Conservation (phyloP, 176 grass and related monocot species). For the Chloris gayana region DNA sequence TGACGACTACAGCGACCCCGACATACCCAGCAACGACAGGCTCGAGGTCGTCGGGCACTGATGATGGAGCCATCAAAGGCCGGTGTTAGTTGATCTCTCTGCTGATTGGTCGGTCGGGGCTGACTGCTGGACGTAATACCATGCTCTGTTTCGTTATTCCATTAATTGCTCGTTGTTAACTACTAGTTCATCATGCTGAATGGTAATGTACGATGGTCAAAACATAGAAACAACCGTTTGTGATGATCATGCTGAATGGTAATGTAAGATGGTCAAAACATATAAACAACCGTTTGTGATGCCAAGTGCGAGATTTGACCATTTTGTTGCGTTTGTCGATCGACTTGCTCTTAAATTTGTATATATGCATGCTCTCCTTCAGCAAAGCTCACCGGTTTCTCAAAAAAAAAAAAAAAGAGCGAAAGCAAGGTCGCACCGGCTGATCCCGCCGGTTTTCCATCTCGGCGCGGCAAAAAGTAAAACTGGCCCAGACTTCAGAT, state of each 20-base stretch:
- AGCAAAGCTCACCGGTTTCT: no score
- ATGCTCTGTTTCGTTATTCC: neutral
- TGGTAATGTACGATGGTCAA: neutral
- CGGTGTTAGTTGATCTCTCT: neutral
- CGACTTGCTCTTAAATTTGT: neutral
- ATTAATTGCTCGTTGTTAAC: slow-evolving; percentile 11
- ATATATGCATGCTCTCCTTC: no score
- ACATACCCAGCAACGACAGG: slow-evolving; percentile 37
- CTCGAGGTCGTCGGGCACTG: slow-evolving; percentile 68
- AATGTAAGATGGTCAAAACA: no score
- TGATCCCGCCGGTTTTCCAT: no score
- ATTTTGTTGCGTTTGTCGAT: no score
- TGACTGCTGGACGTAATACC: neutral
- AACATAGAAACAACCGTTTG: neutral
- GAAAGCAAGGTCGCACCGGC: no score
- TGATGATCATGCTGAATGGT: no score
- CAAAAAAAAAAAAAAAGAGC: no score
- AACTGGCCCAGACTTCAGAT: neutral
- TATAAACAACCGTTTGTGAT: no score
- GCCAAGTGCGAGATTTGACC: no score
- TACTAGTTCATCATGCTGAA: neutral
- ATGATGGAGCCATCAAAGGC: neutral
- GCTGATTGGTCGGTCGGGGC: neutral
- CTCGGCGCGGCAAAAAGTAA: neutral
- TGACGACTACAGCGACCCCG: slow-evolving; percentile 52